These are phyloP conservation scores for Boletus speciosus DNA, from an alignment of 768 basidiomycete species.

Conservation along the genomic window DNA sequence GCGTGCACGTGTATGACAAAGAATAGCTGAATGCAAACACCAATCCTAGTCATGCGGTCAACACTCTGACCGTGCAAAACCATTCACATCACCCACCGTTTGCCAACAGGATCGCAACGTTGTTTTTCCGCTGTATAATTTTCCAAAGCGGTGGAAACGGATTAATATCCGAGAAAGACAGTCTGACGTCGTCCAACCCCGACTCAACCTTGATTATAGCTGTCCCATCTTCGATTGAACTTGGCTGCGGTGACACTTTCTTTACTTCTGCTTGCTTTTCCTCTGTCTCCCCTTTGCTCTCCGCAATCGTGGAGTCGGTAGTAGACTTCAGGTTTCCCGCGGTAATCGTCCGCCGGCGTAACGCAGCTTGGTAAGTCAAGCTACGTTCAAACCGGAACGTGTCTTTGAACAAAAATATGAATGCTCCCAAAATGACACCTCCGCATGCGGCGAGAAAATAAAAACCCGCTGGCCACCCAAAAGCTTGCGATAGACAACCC, in stretches of 20 bases:
- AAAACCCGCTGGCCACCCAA: constrained; percentile 78
- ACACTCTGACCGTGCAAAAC: background rate
- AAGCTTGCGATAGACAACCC: constrained; percentile 60
- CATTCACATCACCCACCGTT: constrained; percentile 14
- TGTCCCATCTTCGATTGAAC: constrained; percentile 25
- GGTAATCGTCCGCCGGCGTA: constrained; percentile 42
- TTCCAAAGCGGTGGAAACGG: constrained; percentile 60
- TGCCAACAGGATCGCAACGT: constrained; percentile 53
- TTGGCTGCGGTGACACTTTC: constrained; percentile 6
- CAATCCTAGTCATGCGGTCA: constrained; percentile 45
- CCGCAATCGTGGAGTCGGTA: constrained; percentile 19
- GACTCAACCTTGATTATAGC: constrained; percentile 11
- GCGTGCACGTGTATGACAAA: constrained; percentile 69
- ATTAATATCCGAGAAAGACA: constrained; percentile 71
- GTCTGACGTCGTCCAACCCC: constrained; percentile 36
- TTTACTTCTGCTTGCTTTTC: constrained; percentile 13
- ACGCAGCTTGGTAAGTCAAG: constrained; percentile 67
- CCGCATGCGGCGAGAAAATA: constrained; percentile 75
- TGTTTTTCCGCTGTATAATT: constrained; percentile 62
- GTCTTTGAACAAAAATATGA: constrained; percentile 71
- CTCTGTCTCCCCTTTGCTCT: constrained; percentile 5
- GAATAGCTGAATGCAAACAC: constrained; percentile 70
- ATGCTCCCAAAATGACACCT: constrained; percentile 49
- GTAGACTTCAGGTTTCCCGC: constrained; percentile 17
- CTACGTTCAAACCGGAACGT: constrained; percentile 84